These are phyloP conservation scores for Hylodesmum podocarpum DNA, from an alignment of 306 rosid genomes.

Conservation along the genomic window DNA sequence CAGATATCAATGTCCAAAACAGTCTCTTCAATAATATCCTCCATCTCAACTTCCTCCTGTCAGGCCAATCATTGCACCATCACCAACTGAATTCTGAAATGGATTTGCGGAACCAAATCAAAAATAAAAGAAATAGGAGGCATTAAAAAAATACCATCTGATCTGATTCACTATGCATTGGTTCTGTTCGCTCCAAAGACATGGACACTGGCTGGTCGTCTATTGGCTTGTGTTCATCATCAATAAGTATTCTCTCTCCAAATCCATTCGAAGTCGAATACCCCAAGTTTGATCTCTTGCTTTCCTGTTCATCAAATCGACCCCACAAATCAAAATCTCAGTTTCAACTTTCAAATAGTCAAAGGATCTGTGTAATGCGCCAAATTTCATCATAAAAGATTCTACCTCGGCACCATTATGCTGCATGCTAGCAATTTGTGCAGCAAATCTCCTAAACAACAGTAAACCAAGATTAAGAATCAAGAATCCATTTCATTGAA, in stretches of 20 bases:
- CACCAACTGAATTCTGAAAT: constrained; percentile 16
- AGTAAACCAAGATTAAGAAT: constrained; percentile 12
- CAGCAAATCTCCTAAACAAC: constrained; percentile 69
- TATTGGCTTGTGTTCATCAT: constrained; percentile 62
- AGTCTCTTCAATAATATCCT: constrained; percentile 72
- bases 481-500: constrained; percentile 18
- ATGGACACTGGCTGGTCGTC: constrained; percentile 82
- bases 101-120: not conserved
- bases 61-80: constrained; percentile 8
- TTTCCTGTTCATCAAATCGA: constrained; percentile 51
- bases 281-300: constrained; percentile 46
- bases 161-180: constrained; percentile 38
- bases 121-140: not conserved
- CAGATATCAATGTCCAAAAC: constrained; percentile 66
- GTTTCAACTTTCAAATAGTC: not conserved
- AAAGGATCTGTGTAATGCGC: not conserved
- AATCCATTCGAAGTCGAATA: constrained; percentile 44
- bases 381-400: constrained; percentile 15
- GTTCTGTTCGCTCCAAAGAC: constrained; percentile 64
- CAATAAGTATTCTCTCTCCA: constrained; percentile 70
- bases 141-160: constrained; percentile 58
- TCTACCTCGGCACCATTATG: constrained; percentile 56
- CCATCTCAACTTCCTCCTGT: constrained; percentile 93
- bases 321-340: constrained; percentile 25
- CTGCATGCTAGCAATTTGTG: constrained; percentile 65